Evolutionary conservation across 192 early-diverging fungal species (phyloP), one percentile per base, ranked within the genome.

Genomic region (Coemansia sp.): DNA sequence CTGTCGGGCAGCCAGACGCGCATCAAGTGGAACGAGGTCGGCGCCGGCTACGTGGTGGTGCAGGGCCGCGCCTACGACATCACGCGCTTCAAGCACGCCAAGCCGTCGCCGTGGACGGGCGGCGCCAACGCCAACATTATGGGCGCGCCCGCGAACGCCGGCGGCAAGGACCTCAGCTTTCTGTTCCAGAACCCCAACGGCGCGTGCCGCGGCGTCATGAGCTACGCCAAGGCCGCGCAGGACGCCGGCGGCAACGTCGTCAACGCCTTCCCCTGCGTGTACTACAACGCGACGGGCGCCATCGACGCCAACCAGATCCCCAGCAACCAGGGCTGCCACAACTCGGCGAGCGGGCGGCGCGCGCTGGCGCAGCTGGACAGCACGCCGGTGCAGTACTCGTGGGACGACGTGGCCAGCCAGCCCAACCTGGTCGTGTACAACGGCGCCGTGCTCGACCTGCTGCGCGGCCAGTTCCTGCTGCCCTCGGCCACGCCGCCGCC

Each of bases 251-350:
- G 73, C 72, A 82, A 82, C 68, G 76, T 81, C 3, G 67, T 82
- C n/a, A 85, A 74, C 53, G 90, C 90, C 57, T 93, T 92, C 70
- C 92, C 92, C 17, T 93, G 92, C 67, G 85, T 88, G n/a, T 77
- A 87, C 77, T 82, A 85, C 45, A 84, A 76, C 70, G 59, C 74
- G 20, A 65, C 84, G 4, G 77, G 70, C 57, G 64, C 51, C 19
- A 67, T 81, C 32, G 66, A 79, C 40, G 82, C 84, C 29, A 65
- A 60, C 36, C 73, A 83, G 47, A 90, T 81, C 19, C 59, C 84
- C 7, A 77, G 81, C 59, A 79, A 77, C 46, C 73, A 73, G 56
- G 88, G 87, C 12, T 92, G 90, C 68, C 90, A 92, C 76, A 78
- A 79, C 36, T 79, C 84, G 3, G 43, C 76, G n/a, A 59, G 77